Base-by-base conservation (phyloP, 176 grass and related monocot genomes). In the Avena insularis region DNA sequence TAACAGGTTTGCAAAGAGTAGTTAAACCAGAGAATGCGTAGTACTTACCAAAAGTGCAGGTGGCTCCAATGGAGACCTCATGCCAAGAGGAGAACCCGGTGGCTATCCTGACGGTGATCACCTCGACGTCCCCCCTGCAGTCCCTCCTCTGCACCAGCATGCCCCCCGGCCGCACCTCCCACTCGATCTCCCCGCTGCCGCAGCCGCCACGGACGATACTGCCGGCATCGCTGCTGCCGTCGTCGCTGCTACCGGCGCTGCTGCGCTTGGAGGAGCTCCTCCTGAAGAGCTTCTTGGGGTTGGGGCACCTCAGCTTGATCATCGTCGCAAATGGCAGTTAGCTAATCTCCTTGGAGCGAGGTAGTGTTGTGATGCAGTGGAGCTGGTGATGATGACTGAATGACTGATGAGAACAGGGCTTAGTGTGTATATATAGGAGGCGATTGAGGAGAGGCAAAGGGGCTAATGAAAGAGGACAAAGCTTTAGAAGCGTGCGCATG, bases 111-210 rank as follows among this genome's bases (percentile, higher is more conserved):
- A 99, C 90, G 5, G 80, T 81, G 85, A 99, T 93, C 45, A 94
- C 65, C 83, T 93, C 97, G 0, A 86, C 89, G 35, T 29, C 85
- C 0, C 89, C 85, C 71, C 88, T 83, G 12, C 79, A 90, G 6
- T 87, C 94, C 67, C 97, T 91, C 89, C 94, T 99, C 90, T 99
- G 90, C 76, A 99, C 97, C 79, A 99, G 94, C 97, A 99, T 99
- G 55, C 97, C 97, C 35, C 97, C 97, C 0, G 97, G 97, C 77
- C 94, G 81, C 84, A 96, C 77, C 88, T 99, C 97, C 97, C 97
- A 98, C 79, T 96, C 85, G 50, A 98, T 96, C 82, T 96, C 92
- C 54, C 53, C 91, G 4, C 83, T 21, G 5, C 81, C 33, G 7
- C 45, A 6, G 38, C 60, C 25, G 54, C 75, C 55, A 9, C 1